Evolutionary conservation across 1,284 basidiomycete genomes (phyloP).

Genomic region (Chalciporus sp.): DNA sequence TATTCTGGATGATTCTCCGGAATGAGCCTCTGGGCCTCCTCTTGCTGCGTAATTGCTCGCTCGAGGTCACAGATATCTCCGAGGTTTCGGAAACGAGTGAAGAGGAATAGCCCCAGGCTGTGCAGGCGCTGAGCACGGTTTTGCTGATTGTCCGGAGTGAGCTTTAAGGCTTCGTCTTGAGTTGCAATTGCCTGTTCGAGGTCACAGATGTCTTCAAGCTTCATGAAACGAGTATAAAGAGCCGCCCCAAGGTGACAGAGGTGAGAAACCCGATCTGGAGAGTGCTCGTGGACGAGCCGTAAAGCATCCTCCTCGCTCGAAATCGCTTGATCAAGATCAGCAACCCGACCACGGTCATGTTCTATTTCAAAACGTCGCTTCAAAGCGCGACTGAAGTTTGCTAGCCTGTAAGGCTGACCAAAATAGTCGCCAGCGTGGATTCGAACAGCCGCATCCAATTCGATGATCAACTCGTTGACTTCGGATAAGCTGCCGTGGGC

Average conservation of each 20-base stretch:
- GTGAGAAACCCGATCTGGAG: too few relatives aligned
- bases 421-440: neutral
- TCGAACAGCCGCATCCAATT: neutral
- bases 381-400: slow-evolving; percentile 6
- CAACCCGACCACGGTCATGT: too few relatives aligned
- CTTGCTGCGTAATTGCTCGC: slow-evolving; percentile 2
- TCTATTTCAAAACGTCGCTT: slow-evolving; percentile 5
- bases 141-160: too few relatives aligned
- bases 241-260: too few relatives aligned
- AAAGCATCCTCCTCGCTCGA: too few relatives aligned
- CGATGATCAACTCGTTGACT: neutral
- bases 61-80: slow-evolving; percentile 7
- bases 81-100: neutral
- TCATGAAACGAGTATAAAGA: too few relatives aligned
- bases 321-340: too few relatives aligned
- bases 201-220: too few relatives aligned
- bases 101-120: neutral
- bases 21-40: neutral
- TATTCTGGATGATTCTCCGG: neutral
- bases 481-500: neutral
- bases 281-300: too few relatives aligned
- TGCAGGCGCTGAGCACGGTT: neutral
- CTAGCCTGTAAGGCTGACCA: slow-evolving; percentile 2
- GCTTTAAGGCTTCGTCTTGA: too few relatives aligned
- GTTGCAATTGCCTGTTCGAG: too few relatives aligned